A percentile compares a stretch with the other conserved stretches of the same genome.
Evolutionary conservation across 2,329 filamentous ascomycete genomes (phyloP).

Genomic region (Geosmithia morbida): DNA sequence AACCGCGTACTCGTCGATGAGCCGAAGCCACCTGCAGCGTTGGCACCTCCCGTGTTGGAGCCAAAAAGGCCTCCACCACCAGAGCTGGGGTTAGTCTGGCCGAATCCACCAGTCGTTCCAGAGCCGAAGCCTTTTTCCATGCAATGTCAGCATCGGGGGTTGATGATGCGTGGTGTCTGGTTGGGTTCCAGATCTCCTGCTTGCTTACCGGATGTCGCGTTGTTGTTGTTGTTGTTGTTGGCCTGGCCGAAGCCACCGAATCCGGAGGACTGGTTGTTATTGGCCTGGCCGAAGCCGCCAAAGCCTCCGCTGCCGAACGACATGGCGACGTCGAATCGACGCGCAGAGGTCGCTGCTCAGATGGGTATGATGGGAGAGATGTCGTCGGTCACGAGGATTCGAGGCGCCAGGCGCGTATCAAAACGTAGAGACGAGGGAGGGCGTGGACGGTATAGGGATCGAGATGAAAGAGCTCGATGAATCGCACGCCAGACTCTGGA

Average conservation of each 20-base stretch:
- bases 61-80: conserved; percentile 33
- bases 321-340: conserved; percentile 23
- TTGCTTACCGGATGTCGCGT: conserved; percentile 34
- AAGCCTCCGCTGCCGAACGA: conserved; percentile 38
- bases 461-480: too few species aligned
- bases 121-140: conserved; percentile 13
- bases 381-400: not conserved
- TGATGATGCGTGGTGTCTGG: conserved; percentile 3
- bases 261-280: conserved; percentile 29
- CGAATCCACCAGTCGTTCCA: conserved; percentile 24
- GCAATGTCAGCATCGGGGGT: conserved; percentile 7
- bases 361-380: not conserved
- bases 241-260: conserved; percentile 45
- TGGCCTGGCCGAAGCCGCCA: conserved; percentile 46
- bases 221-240: conserved; percentile 15
- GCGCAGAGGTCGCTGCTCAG: not conserved
- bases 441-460: not conserved
- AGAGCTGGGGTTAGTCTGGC: conserved; percentile 16
- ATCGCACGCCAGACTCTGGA: too few species aligned
- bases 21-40: conserved; percentile 20
- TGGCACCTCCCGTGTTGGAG: conserved; percentile 22
- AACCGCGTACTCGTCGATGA: conserved; percentile 14
- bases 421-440: not conserved
- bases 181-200: conserved; percentile 11
- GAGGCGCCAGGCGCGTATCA: too few species aligned